Evolutionary conservation across 768 basidiomycete species (phyloP).

Genomic region (Cubamyces sp.): DNA sequence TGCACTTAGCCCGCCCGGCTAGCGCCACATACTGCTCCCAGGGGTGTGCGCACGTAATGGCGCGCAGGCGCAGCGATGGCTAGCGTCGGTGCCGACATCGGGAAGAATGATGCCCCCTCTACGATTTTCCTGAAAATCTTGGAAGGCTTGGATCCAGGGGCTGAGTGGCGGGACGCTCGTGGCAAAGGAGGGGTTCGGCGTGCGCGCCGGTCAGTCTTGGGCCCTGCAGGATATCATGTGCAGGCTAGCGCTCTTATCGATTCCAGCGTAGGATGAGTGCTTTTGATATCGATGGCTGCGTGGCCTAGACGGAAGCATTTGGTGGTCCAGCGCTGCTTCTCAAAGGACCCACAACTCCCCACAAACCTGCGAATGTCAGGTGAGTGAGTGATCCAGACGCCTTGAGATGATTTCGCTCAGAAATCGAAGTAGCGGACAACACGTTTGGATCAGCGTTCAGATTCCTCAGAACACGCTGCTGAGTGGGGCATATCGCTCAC

Average conservation of each 20-base stretch:
- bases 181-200: neutral
- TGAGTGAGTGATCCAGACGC: no score
- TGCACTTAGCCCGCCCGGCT: neutral
- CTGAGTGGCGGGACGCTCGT: neutral
- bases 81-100: constrained; percentile 8
- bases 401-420: no score
- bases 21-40: neutral
- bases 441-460: neutral
- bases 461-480: neutral
- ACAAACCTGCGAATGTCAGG: no score
- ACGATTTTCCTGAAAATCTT: no score
- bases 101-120: neutral
- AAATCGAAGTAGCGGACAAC: neutral
- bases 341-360: constrained; percentile 3
- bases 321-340: neutral
- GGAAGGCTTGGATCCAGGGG: constrained; percentile 1
- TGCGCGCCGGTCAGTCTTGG: neutral
- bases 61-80: neutral
- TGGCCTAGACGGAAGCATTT: neutral
- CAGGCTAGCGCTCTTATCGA: constrained; percentile 3
- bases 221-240: neutral
- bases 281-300: neutral
- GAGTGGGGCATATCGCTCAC: neutral
- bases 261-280: constrained; percentile 13
- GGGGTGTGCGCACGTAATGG: neutral